Percentiles rank a stretch among this genome's conserved stretches.
phyloP scores from a whole-genome alignment of 2,329 filamentous ascomycete genomes.

The Nigrospora osmanthi region DNA sequence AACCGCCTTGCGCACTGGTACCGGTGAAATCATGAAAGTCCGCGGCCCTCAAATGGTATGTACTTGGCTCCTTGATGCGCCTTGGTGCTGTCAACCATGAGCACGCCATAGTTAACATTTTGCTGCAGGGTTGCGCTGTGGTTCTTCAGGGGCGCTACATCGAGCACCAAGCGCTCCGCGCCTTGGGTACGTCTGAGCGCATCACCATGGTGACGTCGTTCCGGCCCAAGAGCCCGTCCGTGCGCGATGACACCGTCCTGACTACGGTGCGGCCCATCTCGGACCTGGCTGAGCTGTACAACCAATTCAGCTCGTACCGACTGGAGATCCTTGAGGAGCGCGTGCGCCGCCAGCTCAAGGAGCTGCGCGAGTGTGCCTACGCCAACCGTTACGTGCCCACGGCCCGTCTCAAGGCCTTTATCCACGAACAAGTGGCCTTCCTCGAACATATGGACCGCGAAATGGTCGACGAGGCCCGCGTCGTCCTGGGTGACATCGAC shows the following conservation, averaged over 20 bases:
- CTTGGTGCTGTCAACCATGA: background rate
- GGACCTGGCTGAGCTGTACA: conserved; percentile 48
- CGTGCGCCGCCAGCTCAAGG: conserved; percentile 34
- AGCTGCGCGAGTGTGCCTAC: conserved; percentile 25
- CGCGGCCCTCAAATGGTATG: conserved; percentile 52
- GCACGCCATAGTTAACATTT: conserved; percentile 5
- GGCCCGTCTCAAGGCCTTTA: conserved; percentile 20
- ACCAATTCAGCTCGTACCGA: conserved; percentile 54
- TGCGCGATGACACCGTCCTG: conserved; percentile 53
- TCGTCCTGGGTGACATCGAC: conserved; percentile 13
- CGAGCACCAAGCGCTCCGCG: conserved; percentile 53
- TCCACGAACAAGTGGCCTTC: conserved; percentile 23
- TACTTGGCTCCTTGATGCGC: conserved; percentile 33
- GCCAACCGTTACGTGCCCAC: conserved; percentile 18
- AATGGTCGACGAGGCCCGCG: conserved; percentile 21
- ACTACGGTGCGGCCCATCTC: conserved; percentile 52
- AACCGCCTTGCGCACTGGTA: conserved; percentile 48
- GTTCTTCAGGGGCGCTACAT: conserved; percentile 63
- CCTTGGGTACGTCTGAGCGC: conserved; percentile 49
- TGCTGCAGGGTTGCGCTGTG: conserved; percentile 47
- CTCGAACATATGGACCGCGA: conserved; percentile 24
- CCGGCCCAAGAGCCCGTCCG: conserved; percentile 44
- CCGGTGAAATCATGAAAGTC: conserved; percentile 48
- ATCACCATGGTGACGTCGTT: conserved; percentile 62
- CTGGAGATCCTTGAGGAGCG: conserved; percentile 56